Base-by-base conservation (phyloP, 129 eudicot species). In the Logfia minima region DNA sequence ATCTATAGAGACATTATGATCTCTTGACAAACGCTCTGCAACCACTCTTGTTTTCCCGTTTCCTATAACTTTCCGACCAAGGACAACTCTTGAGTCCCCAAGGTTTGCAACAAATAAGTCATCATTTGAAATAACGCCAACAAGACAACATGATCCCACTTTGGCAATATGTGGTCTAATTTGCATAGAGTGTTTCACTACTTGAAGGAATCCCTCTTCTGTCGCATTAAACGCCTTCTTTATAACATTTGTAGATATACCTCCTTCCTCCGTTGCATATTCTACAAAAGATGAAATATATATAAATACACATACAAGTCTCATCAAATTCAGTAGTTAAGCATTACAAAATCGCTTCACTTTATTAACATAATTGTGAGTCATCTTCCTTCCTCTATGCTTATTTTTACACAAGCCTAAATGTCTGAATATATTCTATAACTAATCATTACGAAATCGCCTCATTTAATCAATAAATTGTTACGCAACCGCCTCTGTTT, bases 21-120 rank as follows among this genome's bases (percentile, higher is more conserved):
- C 98, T 52, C 86, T 87, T 1, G 98, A 88, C 80, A 93, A 83
- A 74, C 98, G 85, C 79, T 90, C 96, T 3, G 97, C 96, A 76
- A 93, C 86, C 70, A 91, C 92, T 24, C 74, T 74, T 59, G 83
- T 58, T 48, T 81, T 84, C 23, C 84, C 77, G 45, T 37, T 37
- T 32, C 85, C 95, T 39, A 76, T 83, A 66, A 80, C 82, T 51
- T 65, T 88, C 68, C 88, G 85, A 1, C 98, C 98, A 39, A 93
- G 89, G 51, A 93, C 98, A 6, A 90, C 98, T 34, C 98, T 88
- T 0, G 98, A 93, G 78, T 93, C 98, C 21, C 98, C 98, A 4
- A 93, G 90, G 77, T 93, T 93, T 14, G 98, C 98, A 22, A 93
- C 97, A 75, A 78, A 86, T 39, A 93, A 81, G 71, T 85, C 90